These are phyloP conservation scores for Ormosia emarginata DNA, from an alignment of 306 rosid species.

Conservation along the genomic window DNA sequence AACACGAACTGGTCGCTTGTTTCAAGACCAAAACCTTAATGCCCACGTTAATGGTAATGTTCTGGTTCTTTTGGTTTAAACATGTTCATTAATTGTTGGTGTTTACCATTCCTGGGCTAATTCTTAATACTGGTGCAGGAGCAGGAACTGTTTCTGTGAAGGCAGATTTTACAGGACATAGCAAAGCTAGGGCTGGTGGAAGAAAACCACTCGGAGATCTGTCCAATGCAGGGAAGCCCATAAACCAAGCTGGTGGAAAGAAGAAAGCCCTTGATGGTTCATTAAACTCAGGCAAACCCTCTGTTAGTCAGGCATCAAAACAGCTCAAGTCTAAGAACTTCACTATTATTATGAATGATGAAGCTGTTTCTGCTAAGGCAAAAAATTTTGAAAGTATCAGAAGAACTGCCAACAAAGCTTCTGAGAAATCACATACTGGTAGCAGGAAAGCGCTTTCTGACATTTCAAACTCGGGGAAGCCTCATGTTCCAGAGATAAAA, in stretches of 20 bases:
- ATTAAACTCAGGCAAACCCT: constrained; percentile 35
- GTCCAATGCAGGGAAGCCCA: constrained; percentile 44
- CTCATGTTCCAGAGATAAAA: constrained; percentile 20
- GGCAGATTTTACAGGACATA: constrained; percentile 29
- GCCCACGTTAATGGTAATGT: constrained; percentile 40
- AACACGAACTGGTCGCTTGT: constrained; percentile 29
- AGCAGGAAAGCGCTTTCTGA: constrained; percentile 59
- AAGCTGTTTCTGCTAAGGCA: constrained; percentile 19
- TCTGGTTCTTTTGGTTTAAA: background rate
- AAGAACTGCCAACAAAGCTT: constrained; percentile 29
- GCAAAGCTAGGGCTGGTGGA: constrained; percentile 49
- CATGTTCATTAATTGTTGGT: background rate
- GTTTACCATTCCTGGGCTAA: background rate
- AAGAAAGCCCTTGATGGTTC: constrained; percentile 49
- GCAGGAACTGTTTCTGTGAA: constrained; percentile 38
- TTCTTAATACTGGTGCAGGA: constrained; percentile 35
- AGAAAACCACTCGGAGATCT: constrained; percentile 72
- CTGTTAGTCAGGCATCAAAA: constrained; percentile 26
- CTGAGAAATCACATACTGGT: constrained; percentile 35
- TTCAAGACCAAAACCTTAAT: constrained; percentile 47
- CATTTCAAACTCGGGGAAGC: constrained; percentile 59
- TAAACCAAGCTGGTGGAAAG: constrained; percentile 40
- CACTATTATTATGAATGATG: constrained; percentile 11
- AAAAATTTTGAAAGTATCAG: constrained; percentile 5
- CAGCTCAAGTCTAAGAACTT: constrained; percentile 26